These are phyloP conservation scores for Stropharia rugosoannulata DNA, from an alignment of 768 basidiomycete species.

Conservation along the genomic window DNA sequence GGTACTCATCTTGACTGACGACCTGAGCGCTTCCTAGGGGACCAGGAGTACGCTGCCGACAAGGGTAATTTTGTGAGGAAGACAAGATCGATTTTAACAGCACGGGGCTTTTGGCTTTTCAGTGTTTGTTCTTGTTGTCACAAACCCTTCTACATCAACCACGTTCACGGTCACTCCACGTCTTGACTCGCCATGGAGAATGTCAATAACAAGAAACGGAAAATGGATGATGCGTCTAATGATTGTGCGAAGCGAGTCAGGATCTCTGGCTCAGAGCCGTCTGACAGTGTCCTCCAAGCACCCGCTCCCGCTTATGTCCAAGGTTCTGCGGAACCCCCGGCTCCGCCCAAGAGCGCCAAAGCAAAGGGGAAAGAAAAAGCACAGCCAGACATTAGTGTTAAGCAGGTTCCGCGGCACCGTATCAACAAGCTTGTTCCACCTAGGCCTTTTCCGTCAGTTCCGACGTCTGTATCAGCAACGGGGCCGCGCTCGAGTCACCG, in stretches of 20 bases:
- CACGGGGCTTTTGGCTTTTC: constrained; percentile 23
- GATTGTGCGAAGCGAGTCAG: constrained; percentile 32
- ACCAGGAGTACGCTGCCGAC: constrained; percentile 27
- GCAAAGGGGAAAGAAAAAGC: constrained; percentile 1
- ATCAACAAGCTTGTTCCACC: constrained; percentile 71
- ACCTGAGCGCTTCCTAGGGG: constrained; percentile 29
- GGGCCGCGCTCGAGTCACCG: constrained; percentile 77
- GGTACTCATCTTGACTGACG: constrained; percentile 68
- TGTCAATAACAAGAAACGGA: constrained; percentile 35
- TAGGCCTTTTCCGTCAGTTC: constrained; percentile 75
- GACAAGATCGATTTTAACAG: constrained; percentile 24
- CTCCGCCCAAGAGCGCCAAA: not conserved
- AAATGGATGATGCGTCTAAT: constrained; percentile 27
- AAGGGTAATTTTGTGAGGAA: constrained; percentile 21
- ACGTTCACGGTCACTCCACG: constrained; percentile 7
- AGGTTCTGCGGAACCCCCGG: not conserved
- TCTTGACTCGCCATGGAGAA: constrained; percentile 13
- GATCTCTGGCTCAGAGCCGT: constrained; percentile 17
- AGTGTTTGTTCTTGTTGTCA: constrained; percentile 31
- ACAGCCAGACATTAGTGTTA: not conserved
- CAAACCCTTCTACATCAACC: constrained; percentile 16
- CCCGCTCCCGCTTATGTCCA: not conserved
- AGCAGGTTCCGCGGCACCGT: constrained; percentile 2
- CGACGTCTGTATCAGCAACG: constrained; percentile 72
- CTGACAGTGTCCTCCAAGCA: not conserved